Base-by-base conservation (phyloP, 2,329 filamentous ascomycete species). In the Claviceps lovelessii region DNA sequence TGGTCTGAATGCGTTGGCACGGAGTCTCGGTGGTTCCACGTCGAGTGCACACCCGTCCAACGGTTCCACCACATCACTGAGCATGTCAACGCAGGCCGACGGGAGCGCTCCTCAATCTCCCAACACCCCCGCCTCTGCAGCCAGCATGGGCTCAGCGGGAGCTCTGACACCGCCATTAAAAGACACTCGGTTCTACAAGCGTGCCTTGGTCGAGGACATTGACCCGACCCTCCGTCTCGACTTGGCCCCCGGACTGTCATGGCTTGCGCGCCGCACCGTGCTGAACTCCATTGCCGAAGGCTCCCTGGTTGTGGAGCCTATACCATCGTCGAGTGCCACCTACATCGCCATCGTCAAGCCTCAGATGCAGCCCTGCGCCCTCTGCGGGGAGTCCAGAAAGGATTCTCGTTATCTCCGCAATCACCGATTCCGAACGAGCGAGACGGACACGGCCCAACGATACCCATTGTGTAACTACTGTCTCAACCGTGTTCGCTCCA, bases 141-240 rank as follows among this genome's bases (percentile, higher is more conserved):
- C 72, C 44, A 80, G 77, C 61, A 66, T 69, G 13, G 65, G 65
- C 50, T 77, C 77, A 2, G 63, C 65, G 29, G 61, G 68, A 42
- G 58, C 63, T 13, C 65, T 65, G 29, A 58, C 80, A 39, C 82
- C 80, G 3, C 82, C 84, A 5, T 72, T 98, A 45, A 95, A 93
- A 65, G 93, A 97, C 55, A 88, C 86, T 33, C 88, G 86, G 60
- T 98, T 97, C 66, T 98, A 91, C 73, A 97, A 97, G 72, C 84
- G 93, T 49, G 84, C 84, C 6, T 70, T 97, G 31, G 78, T 81
- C 23, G 93, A 98, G 68, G 93, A 98, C 64, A 88, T 98, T 55
- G 93, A 98, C 66, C 93, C 93, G 0, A 95, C 93, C 0, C 73
- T 98, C 10, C 84, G 93, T 46, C 79, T 98, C 4, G 93, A 98